A percentile compares a stretch with the other conserved stretches of the same genome.
phyloP scores from a whole-genome alignment of 2,329 filamentous ascomycete species.

The Exophiala calicioides region DNA sequence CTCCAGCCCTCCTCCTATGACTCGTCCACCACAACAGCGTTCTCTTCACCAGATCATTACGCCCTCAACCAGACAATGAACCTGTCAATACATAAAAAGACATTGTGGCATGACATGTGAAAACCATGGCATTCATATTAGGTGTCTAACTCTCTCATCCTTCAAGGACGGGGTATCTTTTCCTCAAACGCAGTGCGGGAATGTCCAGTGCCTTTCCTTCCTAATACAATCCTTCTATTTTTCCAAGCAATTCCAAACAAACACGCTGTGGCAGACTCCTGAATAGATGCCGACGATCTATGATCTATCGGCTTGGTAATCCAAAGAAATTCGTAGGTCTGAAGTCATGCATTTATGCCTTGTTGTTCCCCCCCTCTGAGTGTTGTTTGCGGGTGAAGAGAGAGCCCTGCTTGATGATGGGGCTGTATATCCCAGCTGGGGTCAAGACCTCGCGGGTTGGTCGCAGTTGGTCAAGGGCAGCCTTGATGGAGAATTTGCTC shows the following conservation, averaged over 20 bases:
- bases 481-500: constrained; percentile 23
- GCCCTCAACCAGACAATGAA: too few species aligned
- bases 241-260: neutral
- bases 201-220: neutral
- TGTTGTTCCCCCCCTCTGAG: constrained; percentile 7
- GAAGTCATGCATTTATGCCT: constrained; percentile 6
- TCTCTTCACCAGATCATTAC: too few species aligned
- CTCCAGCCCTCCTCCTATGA: too few species aligned
- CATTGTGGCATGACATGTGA: too few species aligned
- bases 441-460: constrained; percentile 22
- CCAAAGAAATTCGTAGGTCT: constrained; percentile 14
- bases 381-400: constrained; percentile 19
- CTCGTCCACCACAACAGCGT: too few species aligned
- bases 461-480: constrained; percentile 23
- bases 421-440: constrained; percentile 25
- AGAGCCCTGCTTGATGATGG: constrained; percentile 23
- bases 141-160: too few species aligned
- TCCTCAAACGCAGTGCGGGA: neutral
- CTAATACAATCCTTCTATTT: too few species aligned
- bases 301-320: neutral
- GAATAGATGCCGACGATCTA: neutral
- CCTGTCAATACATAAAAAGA: too few species aligned
- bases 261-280: neutral
- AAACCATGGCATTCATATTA: too few species aligned
- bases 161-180: constrained; percentile 5